phyloP scores from a whole-genome alignment of 2,329 filamentous ascomycete species.

The Purpureocillium takamizusanense region DNA sequence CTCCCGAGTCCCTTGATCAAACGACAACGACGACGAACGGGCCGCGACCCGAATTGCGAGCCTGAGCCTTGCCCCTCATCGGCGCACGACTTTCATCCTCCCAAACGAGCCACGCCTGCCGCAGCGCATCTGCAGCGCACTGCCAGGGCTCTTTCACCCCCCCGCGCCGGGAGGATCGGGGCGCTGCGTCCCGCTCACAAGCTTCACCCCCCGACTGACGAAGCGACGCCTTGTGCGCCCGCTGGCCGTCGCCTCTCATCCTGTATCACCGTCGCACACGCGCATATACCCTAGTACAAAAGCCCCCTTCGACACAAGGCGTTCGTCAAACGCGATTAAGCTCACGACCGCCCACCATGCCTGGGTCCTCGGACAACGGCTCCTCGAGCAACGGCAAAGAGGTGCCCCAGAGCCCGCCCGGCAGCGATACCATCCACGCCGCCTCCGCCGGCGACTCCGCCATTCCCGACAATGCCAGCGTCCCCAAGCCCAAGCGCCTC shows the following conservation, averaged over 20 bases:
- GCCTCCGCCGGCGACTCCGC: slow-evolving; percentile 26
- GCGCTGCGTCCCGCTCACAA: not conserved
- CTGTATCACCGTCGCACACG: too few relatives aligned
- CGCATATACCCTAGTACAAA: too few relatives aligned
- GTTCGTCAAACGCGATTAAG: too few relatives aligned
- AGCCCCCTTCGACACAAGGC: too few relatives aligned
- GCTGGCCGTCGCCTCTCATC: not conserved
- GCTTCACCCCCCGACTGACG: too few relatives aligned
- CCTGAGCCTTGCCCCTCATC: too few relatives aligned
- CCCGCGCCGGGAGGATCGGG: not conserved
- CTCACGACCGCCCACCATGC: slow-evolving; percentile 13
- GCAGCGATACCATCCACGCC: slow-evolving; percentile 18
- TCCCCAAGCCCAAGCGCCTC: slow-evolving; percentile 81
- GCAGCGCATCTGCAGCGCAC: too few relatives aligned
- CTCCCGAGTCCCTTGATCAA: too few relatives aligned
- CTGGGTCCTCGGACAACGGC: slow-evolving; percentile 27
- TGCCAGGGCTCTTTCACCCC: not conserved
- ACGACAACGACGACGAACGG: too few relatives aligned
- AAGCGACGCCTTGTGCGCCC: not conserved
- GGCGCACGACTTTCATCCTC: too few relatives aligned
- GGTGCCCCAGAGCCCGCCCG: slow-evolving; percentile 18
- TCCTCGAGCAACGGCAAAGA: slow-evolving; percentile 21
- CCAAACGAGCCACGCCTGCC: too few relatives aligned
- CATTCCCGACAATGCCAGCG: slow-evolving; percentile 41
- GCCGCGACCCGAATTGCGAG: too few relatives aligned